These are phyloP conservation scores for Emmonsiellopsis sp. DNA, from an alignment of 2,329 filamentous ascomycete genomes.

Conservation along the genomic window DNA sequence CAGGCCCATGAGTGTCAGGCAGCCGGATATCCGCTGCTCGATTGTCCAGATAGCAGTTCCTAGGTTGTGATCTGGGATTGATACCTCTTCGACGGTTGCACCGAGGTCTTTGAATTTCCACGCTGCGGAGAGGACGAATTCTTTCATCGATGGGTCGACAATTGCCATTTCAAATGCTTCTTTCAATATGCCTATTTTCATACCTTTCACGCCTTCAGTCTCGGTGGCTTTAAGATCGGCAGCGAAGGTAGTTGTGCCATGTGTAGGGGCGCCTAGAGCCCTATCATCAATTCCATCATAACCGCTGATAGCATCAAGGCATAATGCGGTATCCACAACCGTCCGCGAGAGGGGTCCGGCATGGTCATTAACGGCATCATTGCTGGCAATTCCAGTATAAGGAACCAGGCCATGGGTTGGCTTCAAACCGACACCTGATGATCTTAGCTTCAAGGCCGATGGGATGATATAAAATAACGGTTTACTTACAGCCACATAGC, in stretches of 20 bases:
- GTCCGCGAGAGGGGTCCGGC: background rate
- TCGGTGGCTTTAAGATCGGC: background rate
- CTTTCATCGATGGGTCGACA: constrained; percentile 32
- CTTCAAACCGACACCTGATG: background rate
- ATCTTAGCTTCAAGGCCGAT: background rate
- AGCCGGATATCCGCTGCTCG: constrained; percentile 37
- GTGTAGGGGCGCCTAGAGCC: background rate
- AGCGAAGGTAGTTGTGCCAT: background rate
- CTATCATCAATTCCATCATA: background rate
- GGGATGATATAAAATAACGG: background rate
- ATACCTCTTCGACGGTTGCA: constrained; percentile 43
- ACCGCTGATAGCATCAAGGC: background rate
- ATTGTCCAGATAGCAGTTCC: constrained; percentile 46
- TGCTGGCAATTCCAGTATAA: background rate
- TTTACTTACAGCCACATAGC: background rate
- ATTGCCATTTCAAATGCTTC: constrained; percentile 35
- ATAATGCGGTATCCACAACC: background rate
- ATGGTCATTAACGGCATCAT: background rate
- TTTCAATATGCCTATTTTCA: constrained; percentile 32
- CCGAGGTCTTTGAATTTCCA: constrained; percentile 37
- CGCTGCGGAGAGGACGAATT: constrained; percentile 35
- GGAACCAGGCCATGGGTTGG: background rate
- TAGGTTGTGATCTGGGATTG: constrained; percentile 39
- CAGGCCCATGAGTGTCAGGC: constrained; percentile 35
- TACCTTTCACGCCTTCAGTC: background rate